These are phyloP conservation scores for Geotrichum restrictum DNA, from an alignment of 1,139 yeast species.

Conservation along the genomic window DNA sequence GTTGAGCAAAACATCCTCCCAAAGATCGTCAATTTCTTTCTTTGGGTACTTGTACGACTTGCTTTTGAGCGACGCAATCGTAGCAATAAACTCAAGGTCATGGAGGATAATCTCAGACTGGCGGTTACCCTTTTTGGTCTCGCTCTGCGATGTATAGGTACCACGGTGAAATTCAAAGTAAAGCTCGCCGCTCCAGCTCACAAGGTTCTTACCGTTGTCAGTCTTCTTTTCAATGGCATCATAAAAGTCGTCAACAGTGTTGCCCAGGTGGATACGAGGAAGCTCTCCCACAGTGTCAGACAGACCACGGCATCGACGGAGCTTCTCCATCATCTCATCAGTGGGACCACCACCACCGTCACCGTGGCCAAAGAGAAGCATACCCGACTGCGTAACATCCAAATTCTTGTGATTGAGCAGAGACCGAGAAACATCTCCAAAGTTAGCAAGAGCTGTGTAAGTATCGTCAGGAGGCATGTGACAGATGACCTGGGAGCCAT, in stretches of 20 bases:
- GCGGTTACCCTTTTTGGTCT: constrained; percentile 76
- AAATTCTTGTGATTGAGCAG: constrained; percentile 76
- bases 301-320: constrained; percentile 85
- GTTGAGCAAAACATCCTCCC: constrained; percentile 87
- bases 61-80: constrained; percentile 59
- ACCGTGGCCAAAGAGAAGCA: constrained; percentile 85
- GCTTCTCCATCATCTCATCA: constrained; percentile 85
- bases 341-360: constrained; percentile 99
- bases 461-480: constrained; percentile 99
- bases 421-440: constrained; percentile 85
- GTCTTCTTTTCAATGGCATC: constrained; percentile 61
- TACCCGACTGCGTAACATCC: constrained; percentile 67
- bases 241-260: constrained; percentile 74
- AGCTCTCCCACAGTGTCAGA: constrained; percentile 71
- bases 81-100: constrained; percentile 79
- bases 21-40: constrained; percentile 58
- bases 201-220: constrained; percentile 61
- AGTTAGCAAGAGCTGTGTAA: constrained; percentile 86
- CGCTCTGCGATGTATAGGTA: constrained; percentile 90
- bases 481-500: constrained; percentile 85
- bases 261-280: constrained; percentile 76
- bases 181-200: constrained; percentile 89
- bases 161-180: constrained; percentile 96
- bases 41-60: constrained; percentile 65
- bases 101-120: constrained; percentile 72